Base-by-base conservation (phyloP, 2,329 filamentous ascomycete genomes). In the Chrysosporium keratinophilum region DNA sequence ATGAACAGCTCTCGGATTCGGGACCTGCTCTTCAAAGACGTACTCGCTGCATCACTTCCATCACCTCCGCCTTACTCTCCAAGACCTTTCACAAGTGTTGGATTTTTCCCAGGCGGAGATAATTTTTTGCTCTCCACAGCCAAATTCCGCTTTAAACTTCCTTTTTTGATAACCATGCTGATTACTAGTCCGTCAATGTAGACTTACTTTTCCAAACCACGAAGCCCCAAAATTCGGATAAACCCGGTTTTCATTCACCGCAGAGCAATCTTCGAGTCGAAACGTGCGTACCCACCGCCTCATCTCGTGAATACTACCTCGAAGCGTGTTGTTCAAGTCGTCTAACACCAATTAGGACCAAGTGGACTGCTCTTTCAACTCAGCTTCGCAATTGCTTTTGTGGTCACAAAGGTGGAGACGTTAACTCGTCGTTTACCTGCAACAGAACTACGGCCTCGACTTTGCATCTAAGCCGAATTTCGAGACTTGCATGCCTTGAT, bases 391-490 rank as follows among this genome's bases (percentile, higher is more conserved):
- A n/a, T 23, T 35, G 17, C 28, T 19, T 17, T 35, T 33, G 50
- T 44, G 41, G 19, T 48, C 41, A 37, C 17, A 50, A n/a, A 50
- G 46, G 55, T 57, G 55, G 55, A 57, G 55, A 49, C 55, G 55
- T 57, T 57, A 57, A 37, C 55, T 57, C 55, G 55, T 57, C 44
- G 40, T 57, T 57, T 52, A 57, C 55, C 49, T 42, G 23, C 12
- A 37, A 34, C 69, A 62, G 64, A 64, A 65, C 68, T 45, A 4
- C 19, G 34, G 15, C 19, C 20, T 51, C 41, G 42, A 40, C 5
- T 35, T 19, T 23, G 34, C 17, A 9, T 39, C 28, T 10, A 31
- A 44, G 14, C 42, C 42, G 43, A 45, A 34, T 34, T 33, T 40
- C 15, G 15, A 37, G 12, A 45, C 14, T n/a, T 53, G 37, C 40